Conservation (phyloP, 140 eudicot species). For the Flaveria floridana region DNA sequence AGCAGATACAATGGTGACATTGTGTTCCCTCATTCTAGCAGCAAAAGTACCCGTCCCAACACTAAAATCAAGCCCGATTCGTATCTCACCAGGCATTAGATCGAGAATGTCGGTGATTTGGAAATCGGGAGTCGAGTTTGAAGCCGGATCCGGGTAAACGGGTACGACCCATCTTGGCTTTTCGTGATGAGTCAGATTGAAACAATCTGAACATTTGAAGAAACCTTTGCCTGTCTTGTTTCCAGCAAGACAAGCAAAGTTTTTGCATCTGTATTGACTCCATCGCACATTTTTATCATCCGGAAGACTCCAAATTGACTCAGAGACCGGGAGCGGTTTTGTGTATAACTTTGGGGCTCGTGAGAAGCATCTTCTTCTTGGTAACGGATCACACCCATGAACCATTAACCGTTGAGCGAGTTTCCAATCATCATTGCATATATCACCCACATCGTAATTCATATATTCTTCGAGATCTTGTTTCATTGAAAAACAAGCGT, state of each 20-base stretch:
- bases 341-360: slow-evolving; percentile 55
- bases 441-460: slow-evolving; percentile 80
- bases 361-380: slow-evolving; percentile 68
- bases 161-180: slow-evolving; percentile 60
- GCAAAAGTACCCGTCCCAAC: slow-evolving; percentile 79
- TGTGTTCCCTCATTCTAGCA: slow-evolving; percentile 69
- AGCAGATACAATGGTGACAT: slow-evolving; percentile 61
- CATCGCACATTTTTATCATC: slow-evolving; percentile 68
- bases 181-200: slow-evolving; percentile 61
- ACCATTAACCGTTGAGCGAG: slow-evolving; percentile 75
- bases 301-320: slow-evolving; percentile 64
- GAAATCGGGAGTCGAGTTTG: slow-evolving; percentile 59
- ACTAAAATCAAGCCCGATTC: slow-evolving; percentile 69
- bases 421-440: slow-evolving; percentile 80
- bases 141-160: slow-evolving; percentile 38
- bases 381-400: slow-evolving; percentile 82
- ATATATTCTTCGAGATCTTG: slow-evolving; percentile 71
- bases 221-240: slow-evolving; percentile 57
- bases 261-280: slow-evolving; percentile 67
- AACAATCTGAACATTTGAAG: slow-evolving; percentile 72
- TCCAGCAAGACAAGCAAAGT: slow-evolving; percentile 57
- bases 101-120: slow-evolving; percentile 49
- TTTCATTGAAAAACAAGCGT: slow-evolving; percentile 63
- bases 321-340: slow-evolving; percentile 49
- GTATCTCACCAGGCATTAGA: slow-evolving; percentile 60